phyloP scores from a whole-genome alignment of 495 filamentous ascomycete species.

The Aspergillus cristatus region DNA sequence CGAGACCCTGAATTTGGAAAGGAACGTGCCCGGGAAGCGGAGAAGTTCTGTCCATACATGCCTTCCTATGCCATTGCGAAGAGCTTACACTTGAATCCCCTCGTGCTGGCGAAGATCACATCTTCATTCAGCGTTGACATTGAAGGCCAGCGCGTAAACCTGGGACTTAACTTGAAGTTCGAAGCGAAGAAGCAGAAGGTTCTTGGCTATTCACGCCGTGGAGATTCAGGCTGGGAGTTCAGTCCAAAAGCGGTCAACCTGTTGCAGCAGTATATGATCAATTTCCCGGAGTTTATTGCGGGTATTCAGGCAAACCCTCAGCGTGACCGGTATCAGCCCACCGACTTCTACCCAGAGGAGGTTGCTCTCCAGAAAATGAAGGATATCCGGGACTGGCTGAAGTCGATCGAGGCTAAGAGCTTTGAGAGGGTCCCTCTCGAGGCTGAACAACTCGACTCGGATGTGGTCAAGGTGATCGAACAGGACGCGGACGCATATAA shows the following conservation, averaged over 20 bases:
- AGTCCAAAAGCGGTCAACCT: constrained; percentile 74
- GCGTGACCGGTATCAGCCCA: constrained; percentile 65
- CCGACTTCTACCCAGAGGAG: constrained; percentile 74
- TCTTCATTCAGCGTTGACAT: constrained; percentile 81
- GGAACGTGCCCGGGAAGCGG: constrained; percentile 56
- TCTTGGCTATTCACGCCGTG: constrained; percentile 84
- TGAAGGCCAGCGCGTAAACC: constrained; percentile 67
- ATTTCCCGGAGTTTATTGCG: constrained; percentile 90
- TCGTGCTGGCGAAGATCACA: constrained; percentile 91
- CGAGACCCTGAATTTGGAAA: constrained; percentile 76
- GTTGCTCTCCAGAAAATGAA: constrained; percentile 53
- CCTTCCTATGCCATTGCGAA: constrained; percentile 82
- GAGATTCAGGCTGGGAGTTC: constrained; percentile 86
- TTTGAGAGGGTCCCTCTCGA: constrained; percentile 92
- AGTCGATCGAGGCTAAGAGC: constrained; percentile 75
- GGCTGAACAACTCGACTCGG: constrained; percentile 89
- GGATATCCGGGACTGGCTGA: constrained; percentile 88
- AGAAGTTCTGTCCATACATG: constrained; percentile 61
- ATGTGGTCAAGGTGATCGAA: constrained; percentile 76
- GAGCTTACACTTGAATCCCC: constrained; percentile 68
- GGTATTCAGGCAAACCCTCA: constrained; percentile 70
- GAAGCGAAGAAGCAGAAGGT: constrained; percentile 94
- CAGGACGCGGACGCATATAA: constrained; percentile 55
- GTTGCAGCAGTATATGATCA: constrained; percentile 79
- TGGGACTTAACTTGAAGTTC: constrained; percentile 95